Percentiles rank a stretch among this genome's conserved stretches.
Evolutionary conservation across 2,329 filamentous ascomycete genomes (phyloP).

Genomic region (Penicillium griseofulvum): DNA sequence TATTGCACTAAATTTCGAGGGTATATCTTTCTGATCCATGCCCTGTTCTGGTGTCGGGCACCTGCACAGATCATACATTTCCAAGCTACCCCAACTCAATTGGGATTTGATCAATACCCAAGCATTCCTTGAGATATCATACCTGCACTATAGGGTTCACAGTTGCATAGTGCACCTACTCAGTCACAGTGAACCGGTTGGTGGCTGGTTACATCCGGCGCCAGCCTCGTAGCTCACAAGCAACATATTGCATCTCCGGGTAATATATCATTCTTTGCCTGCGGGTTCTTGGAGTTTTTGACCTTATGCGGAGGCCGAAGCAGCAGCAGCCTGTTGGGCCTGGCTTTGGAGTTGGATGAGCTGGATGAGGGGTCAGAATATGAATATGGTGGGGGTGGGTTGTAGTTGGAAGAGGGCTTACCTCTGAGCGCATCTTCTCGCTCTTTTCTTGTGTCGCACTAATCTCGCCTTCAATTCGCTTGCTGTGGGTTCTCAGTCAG

Average conservation of each 20-base stretch:
- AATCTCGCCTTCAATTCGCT: slow-evolving; percentile 66
- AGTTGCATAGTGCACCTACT: background rate
- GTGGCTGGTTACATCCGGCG: background rate
- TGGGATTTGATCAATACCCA: background rate
- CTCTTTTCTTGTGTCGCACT: slow-evolving; percentile 62
- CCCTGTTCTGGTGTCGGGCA: background rate
- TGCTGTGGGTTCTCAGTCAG: slow-evolving; percentile 44
- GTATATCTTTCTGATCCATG: slow-evolving; percentile 15
- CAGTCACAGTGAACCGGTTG: background rate
- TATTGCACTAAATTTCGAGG: slow-evolving; percentile 10
- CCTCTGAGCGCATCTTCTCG: slow-evolving; percentile 64
- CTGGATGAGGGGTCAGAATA: slow-evolving; percentile 26
- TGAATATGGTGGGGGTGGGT: background rate
- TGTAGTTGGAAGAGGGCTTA: slow-evolving; percentile 30
- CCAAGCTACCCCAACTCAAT: background rate
- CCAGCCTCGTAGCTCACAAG: background rate
- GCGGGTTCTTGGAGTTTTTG: background rate
- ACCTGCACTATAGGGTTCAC: background rate
- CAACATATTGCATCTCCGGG: background rate
- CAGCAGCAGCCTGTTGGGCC: slow-evolving; percentile 33
- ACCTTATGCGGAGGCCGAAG: slow-evolving; percentile 32
- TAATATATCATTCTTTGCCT: slow-evolving; percentile 1
- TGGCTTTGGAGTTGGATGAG: slow-evolving; percentile 42
- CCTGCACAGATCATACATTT: slow-evolving; percentile 1
- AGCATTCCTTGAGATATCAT: background rate